Conservation (phyloP, 441 rosid genomes). For the Flueggea neowawraea region DNA sequence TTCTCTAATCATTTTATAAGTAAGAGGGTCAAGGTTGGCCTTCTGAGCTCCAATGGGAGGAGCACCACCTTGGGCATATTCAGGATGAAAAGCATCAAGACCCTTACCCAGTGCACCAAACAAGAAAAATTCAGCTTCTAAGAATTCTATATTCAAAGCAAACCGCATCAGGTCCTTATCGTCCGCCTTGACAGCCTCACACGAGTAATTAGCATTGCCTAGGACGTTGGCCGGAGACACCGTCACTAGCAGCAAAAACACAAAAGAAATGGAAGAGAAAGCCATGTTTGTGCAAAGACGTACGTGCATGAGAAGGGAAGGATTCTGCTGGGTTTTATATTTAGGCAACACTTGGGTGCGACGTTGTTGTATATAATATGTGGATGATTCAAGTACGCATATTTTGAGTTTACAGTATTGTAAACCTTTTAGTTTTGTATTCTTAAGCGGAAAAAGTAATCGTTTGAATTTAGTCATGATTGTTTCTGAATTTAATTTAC, state of each 20-base stretch:
- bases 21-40: conserved; percentile 47
- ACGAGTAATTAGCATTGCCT: conserved; percentile 1
- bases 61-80: conserved; percentile 54
- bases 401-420: too few species aligned
- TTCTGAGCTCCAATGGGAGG: conserved; percentile 40
- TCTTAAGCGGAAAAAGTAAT: too few species aligned
- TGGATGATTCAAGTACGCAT: too few species aligned
- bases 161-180: conserved; percentile 43
- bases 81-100: conserved; percentile 36
- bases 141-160: conserved; percentile 61
- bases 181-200: conserved; percentile 25
- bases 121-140: conserved; percentile 56
- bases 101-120: conserved; percentile 42
- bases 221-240: neutral
- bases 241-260: neutral
- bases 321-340: too few species aligned
- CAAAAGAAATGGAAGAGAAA: neutral
- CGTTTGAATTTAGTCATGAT: too few species aligned
- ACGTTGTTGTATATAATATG: too few species aligned
- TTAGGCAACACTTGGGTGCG: too few species aligned
- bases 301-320: too few species aligned
- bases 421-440: too few species aligned
- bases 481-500: too few species aligned
- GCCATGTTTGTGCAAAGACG: too few species aligned
- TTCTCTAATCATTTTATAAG: conserved; percentile 41